A percentile compares a stretch with the other conserved stretches of the same genome.
These are phyloP conservation scores for Xylaria sp. DNA, from an alignment of 2,329 filamentous ascomycete species.

Conservation along the genomic window DNA sequence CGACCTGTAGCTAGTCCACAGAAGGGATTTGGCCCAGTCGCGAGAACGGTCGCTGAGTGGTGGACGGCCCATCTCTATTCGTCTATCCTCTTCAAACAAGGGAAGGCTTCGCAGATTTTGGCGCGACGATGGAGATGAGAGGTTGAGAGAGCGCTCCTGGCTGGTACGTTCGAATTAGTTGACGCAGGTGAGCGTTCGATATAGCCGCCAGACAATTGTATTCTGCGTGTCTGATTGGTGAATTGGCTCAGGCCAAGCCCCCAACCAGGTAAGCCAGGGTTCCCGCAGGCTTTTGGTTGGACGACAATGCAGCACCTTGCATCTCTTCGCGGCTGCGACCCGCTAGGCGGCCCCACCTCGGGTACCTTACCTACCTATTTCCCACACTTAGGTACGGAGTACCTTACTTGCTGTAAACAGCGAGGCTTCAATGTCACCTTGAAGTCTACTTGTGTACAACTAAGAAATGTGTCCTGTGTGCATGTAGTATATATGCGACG, in stretches of 20 bases:
- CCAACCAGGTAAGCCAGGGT: slow-evolving; percentile 21
- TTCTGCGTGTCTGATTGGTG: slow-evolving; percentile 43
- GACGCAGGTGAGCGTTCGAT: slow-evolving; percentile 48
- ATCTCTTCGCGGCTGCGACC: slow-evolving; percentile 47
- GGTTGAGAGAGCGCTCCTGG: slow-evolving; percentile 44
- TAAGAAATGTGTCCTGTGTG: neutral
- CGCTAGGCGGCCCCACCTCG: slow-evolving; percentile 35
- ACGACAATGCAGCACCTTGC: slow-evolving; percentile 42
- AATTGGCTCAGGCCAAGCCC: slow-evolving; percentile 38
- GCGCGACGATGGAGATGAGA: slow-evolving; percentile 46
- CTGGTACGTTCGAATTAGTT: slow-evolving; percentile 40
- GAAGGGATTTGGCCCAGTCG: slow-evolving; percentile 7
- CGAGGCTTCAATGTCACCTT: neutral
- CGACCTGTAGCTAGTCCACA: slow-evolving; percentile 19
- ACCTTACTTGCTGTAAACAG: neutral
- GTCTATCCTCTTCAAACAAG: slow-evolving; percentile 23
- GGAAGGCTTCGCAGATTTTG: slow-evolving; percentile 33
- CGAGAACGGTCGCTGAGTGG: slow-evolving; percentile 43
- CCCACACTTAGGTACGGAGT: too few relatives aligned
- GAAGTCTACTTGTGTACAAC: too few relatives aligned
- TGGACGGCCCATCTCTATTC: slow-evolving; percentile 20
- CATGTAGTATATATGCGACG: neutral
- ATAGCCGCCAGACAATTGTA: slow-evolving; percentile 47
- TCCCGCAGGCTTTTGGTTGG: slow-evolving; percentile 43
- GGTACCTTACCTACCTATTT: neutral